Evolutionary conservation across 2,329 filamentous ascomycete genomes (phyloP), one percentile per base, ranked within the genome.

Genomic region (Exophiala alcalophila): DNA sequence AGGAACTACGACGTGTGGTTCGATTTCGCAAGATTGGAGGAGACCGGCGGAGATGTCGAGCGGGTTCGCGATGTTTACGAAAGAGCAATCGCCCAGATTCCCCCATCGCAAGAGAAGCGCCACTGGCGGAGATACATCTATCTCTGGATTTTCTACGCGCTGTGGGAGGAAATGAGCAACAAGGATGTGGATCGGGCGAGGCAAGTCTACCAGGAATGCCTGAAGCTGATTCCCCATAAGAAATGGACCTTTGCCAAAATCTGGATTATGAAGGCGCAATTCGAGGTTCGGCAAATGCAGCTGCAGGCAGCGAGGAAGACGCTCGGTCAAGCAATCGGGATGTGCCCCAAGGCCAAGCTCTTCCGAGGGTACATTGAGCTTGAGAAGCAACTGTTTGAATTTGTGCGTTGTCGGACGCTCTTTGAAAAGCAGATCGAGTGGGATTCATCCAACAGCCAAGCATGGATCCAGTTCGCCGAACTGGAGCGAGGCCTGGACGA

Each of bases 1-100:
- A 92, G 94, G 60, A 96, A 96, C 65, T 98, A 98, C 70, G 92
- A 98, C 60, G 78, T 83, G 9, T 98, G 92, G 92, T 91, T 98
- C 56, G 92, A 97, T 65, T 95, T 91, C 64, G 89, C 90, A 18
- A 78, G 86, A 5, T 70, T 98, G 5, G 92, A 98, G 64, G 92
- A 98, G 66, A 79, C 81, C 0, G 83, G 86, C 1, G 86, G 86
- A 6, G 86, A 96, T 60, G 69, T 78, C 1, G 89, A 94, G 52
- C 81, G 86, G 28, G 83, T 95, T 1, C 81, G 92, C 23, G 92
- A 98, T 54, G 81, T 94, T 10, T 98, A 97, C 66, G 92, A 98
- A 67, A 80, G 89, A 57, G 92, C 92, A 2, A 94, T 98, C 56
- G 89, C 92, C 4, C 91, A 98, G 60, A 81, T 97, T 10, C 92